Evolutionary conservation across 2,329 filamentous ascomycete species (phyloP), one percentile per base, ranked within the genome.

Genomic region (Capronia americana): DNA sequence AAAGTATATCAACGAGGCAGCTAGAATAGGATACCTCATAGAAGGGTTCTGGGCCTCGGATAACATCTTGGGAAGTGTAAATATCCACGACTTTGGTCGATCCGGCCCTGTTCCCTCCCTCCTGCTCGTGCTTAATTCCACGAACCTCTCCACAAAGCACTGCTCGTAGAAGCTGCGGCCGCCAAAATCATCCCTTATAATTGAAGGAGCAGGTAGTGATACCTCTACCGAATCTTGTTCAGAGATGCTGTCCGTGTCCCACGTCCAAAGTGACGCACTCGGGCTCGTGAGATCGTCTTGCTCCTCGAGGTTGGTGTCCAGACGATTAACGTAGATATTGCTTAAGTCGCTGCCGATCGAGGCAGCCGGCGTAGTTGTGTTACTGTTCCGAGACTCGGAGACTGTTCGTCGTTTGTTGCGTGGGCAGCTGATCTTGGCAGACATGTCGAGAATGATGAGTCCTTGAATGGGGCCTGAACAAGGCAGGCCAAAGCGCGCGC

Each of bases 391-490:
- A 24, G 12, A 23, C 8, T 44, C n/a, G 38, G 38, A 23, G n/a
- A 3, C 48, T 23, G 24, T 23, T 24, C 57, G 57, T 20, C 44
- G 41, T 51, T 60, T 60, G 17, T 51, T 48, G 26, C 26, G 57
- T 23, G 57, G 24, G 17, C 44, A 44, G n/a, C 14, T 32, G 7
- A 34, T 44, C 24, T 48, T 38, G n/a, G 57, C 24, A 8, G 57
- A 60, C 57, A 60, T 60, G 44, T 60, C 57, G 57, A 60, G 57
- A 12, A 60, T 50, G 57, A 60, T 60, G 24, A 41, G 57, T 23
- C 57, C 57, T 51, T 60, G 41, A n/a, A 51, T 34, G 5, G 57
- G 57, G n/a, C 57, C 38, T 17, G 57, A 60, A 20, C 57, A 60
- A 51, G 46, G 32, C 12, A 60, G 57, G 30, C 41, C 57, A 51